Base-by-base conservation (phyloP, 805 yeast genomes). In the Suhomyces sp. region DNA sequence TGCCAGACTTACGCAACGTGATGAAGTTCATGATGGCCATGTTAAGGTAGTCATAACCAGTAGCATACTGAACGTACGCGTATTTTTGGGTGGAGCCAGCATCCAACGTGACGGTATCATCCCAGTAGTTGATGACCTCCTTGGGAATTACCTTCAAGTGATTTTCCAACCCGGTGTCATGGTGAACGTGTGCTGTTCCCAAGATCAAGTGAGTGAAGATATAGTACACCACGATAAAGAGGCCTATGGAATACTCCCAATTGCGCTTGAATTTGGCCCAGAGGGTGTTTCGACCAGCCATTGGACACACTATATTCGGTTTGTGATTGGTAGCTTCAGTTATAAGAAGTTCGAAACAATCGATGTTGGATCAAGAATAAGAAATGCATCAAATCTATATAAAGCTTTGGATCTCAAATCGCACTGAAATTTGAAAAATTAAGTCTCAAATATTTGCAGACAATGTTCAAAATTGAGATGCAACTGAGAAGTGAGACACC, bases 1-100 rank as follows among this genome's bases (percentile, higher is more conserved):
- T 58, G 27, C 40, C 31, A 5, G 58, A 51, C 11, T 58, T 51
- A 21, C 62, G 52, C 31, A 81, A 48, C 18, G 58, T 59, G 3
- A 48, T 38, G 33, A 56, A 52, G 41, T 76, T 72, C 47, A 77
- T 60, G 26, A 79, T 44, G 3, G 80, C 73, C 30, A 75, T 66
- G 41, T 79, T 72, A 35, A 79, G 53, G 43, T 79, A 76, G 15
- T 65, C 59, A 7, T 60, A 45, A 36, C 70, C 63, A 0, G 86
- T 77, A 4, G 82, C 83, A 53, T 80, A 80, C 33, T 76, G 76
- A 4, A 79, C 76, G 49, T 81, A 81, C 0, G 83, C 85, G 25
- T 54, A 61, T 36, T 62, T 58, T 1, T 43, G 38, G 6, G 33
- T 36, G 7, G 12, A n/a, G 17, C 41, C 24, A 17, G 33, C 21